phyloP scores from a whole-genome alignment of 2,329 filamentous ascomycete species.

The Fulvia fulva region DNA sequence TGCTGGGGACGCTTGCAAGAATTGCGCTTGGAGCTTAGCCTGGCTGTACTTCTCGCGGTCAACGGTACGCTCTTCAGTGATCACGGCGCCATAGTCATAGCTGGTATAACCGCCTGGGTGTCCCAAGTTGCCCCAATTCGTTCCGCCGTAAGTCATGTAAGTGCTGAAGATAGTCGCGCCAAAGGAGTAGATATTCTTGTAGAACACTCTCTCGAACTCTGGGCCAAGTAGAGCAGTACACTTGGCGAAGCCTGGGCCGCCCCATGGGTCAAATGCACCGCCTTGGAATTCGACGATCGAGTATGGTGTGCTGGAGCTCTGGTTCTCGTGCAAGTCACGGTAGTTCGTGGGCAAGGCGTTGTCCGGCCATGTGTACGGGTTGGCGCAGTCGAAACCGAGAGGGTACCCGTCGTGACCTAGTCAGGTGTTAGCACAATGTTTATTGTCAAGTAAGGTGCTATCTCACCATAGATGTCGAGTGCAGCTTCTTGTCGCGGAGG shows the following conservation, averaged over 20 bases:
- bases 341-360: slow-evolving; percentile 55
- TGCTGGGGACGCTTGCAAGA: slow-evolving; percentile 66
- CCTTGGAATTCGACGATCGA: slow-evolving; percentile 55
- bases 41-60: slow-evolving; percentile 74
- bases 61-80: slow-evolving; percentile 66
- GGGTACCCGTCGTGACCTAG: slow-evolving; percentile 65
- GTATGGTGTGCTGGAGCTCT: slow-evolving; percentile 64
- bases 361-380: slow-evolving; percentile 59
- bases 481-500: slow-evolving; percentile 52
- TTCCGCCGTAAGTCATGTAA: slow-evolving; percentile 77
- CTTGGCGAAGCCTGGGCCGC: slow-evolving; percentile 64
- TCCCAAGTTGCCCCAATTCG: slow-evolving; percentile 78
- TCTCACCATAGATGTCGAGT: slow-evolving; percentile 57
- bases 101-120: slow-evolving; percentile 58
- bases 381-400: slow-evolving; percentile 56
- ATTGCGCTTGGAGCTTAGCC: slow-evolving; percentile 71
- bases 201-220: slow-evolving; percentile 75
- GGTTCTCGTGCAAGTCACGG: slow-evolving; percentile 50
- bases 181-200: slow-evolving; percentile 51
- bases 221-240: slow-evolving; percentile 64
- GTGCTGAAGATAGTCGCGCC: slow-evolving; percentile 66
- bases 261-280: slow-evolving; percentile 67
- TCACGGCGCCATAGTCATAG: slow-evolving; percentile 60
- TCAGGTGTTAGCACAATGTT: too few species aligned
- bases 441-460: not conserved